These are phyloP conservation scores for Phytophthora colocasiae DNA, from an alignment of 352 stramenopile species.

Conservation along the genomic window DNA sequence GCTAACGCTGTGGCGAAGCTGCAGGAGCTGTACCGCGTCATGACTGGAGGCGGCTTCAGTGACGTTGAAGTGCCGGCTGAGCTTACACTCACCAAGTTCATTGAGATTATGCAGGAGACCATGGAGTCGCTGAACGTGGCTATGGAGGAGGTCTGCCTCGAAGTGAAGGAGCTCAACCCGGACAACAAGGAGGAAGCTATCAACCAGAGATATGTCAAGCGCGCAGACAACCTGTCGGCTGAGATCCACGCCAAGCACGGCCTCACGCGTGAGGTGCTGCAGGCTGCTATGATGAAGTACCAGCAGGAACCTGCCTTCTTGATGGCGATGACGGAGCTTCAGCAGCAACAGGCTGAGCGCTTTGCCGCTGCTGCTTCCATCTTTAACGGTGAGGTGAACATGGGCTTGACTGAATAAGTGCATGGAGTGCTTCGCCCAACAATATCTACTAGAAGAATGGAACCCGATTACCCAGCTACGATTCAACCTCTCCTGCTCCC, in stretches of 20 bases:
- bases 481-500: conserved; percentile 24
- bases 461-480: conserved; percentile 28
- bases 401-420: conserved; percentile 81
- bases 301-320: conserved; percentile 89
- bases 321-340: conserved; percentile 88
- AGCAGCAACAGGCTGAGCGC: conserved; percentile 87
- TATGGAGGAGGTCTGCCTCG: conserved; percentile 89
- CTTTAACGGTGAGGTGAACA: conserved; percentile 92
- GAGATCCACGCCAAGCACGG: conserved; percentile 91
- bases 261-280: conserved; percentile 85
- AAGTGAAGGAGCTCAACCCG: conserved; percentile 88
- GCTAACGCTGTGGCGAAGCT: conserved; percentile 85
- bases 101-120: conserved; percentile 91
- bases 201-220: conserved; percentile 92
- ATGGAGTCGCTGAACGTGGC: conserved; percentile 91
- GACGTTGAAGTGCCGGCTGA: conserved; percentile 85
- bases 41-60: conserved; percentile 83
- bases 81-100: conserved; percentile 88
- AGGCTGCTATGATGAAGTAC: conserved; percentile 93
- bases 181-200: conserved; percentile 92
- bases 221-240: conserved; percentile 80
- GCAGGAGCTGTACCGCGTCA: conserved; percentile 89
- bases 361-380: conserved; percentile 84
- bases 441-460: conserved; percentile 57
- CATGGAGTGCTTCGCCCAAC: conserved; percentile 7